Base-by-base conservation (phyloP, 2,329 filamentous ascomycete species). In the Helminthosporium solani region DNA sequence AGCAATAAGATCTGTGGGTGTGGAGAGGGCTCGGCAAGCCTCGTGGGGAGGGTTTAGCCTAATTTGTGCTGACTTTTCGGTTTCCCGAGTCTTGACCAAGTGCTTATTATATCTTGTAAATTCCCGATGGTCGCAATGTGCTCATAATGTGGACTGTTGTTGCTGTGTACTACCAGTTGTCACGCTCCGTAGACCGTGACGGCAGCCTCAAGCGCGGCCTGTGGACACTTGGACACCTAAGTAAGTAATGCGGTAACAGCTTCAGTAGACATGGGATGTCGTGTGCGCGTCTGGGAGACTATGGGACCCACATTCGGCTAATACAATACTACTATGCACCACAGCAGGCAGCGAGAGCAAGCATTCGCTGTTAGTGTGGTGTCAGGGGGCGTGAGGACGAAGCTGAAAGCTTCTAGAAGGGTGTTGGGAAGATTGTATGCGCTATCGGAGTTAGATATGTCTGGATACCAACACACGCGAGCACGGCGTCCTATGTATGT, bases 31-130 rank as follows among this genome's bases (percentile, higher is more conserved):
- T 34, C 21, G 36, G 14, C 42, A 42, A 46, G 42, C 48, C 44
- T 50, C 51, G 44, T 49, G 40, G 41, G 27, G 25, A 48, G 33
- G 23, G 19, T 37, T 44, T 45, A 31, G 47, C 27, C 49, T 50
- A 18, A 42, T 47, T 42, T 23, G 46, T 34, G 11, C 20, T 31
- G 18, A 31, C 9, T 12, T 27, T 21, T 25, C 2, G 11, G 20
- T 25, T 18, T 25, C 20, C 34, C 34, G 34, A 36, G 16, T 38
- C 35, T 38, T 38, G 34, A 39, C 33, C 46, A 37, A 48, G 41
- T 47, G 47, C 50, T 53, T 45, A 50, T 50, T 35, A 36, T 34
- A 25, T 42, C 40, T 42, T 42, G 38, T 20, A 23, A 27, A 27
- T n/a, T 5, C 20, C 36, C 25, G 15, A 41, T 31, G 21, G 20